Percentiles rank a stretch among this genome's conserved stretches.
Conservation (phyloP, 192 early-diverging fungal species). For the Phlyctochytrium bullatum region DNA sequence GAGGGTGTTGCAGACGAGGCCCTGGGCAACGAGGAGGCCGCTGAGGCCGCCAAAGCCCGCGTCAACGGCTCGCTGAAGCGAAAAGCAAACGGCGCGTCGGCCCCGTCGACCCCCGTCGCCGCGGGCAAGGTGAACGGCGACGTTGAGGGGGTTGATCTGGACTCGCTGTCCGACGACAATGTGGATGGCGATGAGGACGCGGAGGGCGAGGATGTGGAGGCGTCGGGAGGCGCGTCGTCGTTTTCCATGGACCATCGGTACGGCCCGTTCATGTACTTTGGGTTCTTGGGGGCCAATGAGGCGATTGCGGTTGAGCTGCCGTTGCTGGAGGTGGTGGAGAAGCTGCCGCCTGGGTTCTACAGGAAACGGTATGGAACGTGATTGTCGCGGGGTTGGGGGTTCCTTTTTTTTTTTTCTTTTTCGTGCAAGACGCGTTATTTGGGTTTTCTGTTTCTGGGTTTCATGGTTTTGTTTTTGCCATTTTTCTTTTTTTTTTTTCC, state of each 20-base stretch:
- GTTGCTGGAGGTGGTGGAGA: constrained; percentile 71
- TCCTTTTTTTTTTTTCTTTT: neutral
- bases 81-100: constrained; percentile 6
- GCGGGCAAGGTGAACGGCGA: neutral
- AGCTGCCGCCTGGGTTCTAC: constrained; percentile 77
- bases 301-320: constrained; percentile 90
- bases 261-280: constrained; percentile 78
- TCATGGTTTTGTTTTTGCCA: constrained; percentile 4
- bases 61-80: constrained; percentile 19
- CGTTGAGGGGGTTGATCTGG: constrained; percentile 16
- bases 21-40: no score
- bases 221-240: constrained; percentile 3
- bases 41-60: constrained; percentile 38
- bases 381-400: neutral
- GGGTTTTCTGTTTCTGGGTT: neutral
- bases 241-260: constrained; percentile 77
- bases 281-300: constrained; percentile 67
- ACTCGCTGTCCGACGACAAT: constrained; percentile 5
- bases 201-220: constrained; percentile 23
- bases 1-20: constrained; percentile 37
- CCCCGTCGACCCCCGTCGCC: neutral
- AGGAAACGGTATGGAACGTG: constrained; percentile 80
- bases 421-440: neutral
- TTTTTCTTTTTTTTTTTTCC: neutral
- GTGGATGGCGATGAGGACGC: constrained; percentile 13